A percentile compares a stretch with the other conserved stretches of the same genome.
Conservation (phyloP, 106 monocot species). For the Dendrobium nobile region DNA sequence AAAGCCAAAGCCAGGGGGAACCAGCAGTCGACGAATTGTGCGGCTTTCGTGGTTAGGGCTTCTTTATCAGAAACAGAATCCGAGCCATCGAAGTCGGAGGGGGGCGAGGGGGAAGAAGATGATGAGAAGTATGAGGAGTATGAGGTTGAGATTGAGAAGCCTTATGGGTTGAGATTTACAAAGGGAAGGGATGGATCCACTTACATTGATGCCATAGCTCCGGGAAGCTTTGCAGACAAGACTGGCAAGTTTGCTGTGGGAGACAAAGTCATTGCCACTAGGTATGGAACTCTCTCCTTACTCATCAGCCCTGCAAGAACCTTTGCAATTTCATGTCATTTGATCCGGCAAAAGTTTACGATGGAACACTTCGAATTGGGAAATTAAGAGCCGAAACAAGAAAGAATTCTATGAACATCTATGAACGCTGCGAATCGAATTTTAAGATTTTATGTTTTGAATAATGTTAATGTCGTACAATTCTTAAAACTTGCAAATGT, state of each 20-base stretch:
- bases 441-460: too few relatives aligned
- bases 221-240: conserved; percentile 53
- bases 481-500: too few relatives aligned
- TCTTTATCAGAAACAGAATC: conserved; percentile 44
- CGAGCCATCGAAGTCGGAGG: conserved; percentile 37
- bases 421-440: too few relatives aligned
- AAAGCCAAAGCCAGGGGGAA: not conserved
- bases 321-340: too few relatives aligned
- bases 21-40: not conserved
- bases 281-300: conserved; percentile 24
- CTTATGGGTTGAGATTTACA: conserved; percentile 76
- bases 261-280: conserved; percentile 88
- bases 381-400: too few relatives aligned
- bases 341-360: too few relatives aligned
- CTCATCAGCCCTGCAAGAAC: not conserved
- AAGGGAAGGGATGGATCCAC: conserved; percentile 85
- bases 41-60: conserved; percentile 15
- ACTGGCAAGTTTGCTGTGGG: conserved; percentile 69
- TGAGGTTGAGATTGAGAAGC: conserved; percentile 82
- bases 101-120: conserved; percentile 18
- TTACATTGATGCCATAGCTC: conserved; percentile 87
- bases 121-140: conserved; percentile 50
- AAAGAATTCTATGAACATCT: too few relatives aligned
- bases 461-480: too few relatives aligned
- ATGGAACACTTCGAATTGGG: too few relatives aligned